Evolutionary conservation across 257 asterid species (phyloP).

Genomic region (Solanum arcanum): DNA sequence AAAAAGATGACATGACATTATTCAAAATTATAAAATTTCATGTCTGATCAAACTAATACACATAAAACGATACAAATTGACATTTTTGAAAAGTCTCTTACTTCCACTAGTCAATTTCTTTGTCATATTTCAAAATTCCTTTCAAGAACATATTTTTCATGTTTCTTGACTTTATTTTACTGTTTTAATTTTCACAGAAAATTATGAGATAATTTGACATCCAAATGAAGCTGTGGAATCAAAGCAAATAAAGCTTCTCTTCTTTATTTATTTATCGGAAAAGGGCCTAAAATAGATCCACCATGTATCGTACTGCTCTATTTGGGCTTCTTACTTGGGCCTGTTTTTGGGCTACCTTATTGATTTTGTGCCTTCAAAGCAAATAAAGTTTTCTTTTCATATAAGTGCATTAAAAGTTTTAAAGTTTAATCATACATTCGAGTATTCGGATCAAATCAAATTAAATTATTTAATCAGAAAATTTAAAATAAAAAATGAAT

Average conservation of each 20-base stretch:
- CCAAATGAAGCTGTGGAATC: background rate
- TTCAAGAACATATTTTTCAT: background rate
- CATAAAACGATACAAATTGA: background rate
- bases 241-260: background rate
- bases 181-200: background rate
- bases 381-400: background rate
- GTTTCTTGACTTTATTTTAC: background rate
- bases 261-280: background rate
- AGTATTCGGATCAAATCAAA: background rate
- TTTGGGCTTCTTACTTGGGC: background rate
- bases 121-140: background rate
- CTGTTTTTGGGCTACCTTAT: background rate
- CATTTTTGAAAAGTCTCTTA: background rate
- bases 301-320: background rate
- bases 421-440: background rate
- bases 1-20: background rate
- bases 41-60: background rate
- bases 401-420: background rate
- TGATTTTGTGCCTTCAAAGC: background rate
- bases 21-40: background rate
- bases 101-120: background rate
- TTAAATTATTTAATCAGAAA: background rate
- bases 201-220: background rate
- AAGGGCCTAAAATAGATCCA: no score
- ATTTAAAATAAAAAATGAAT: background rate